Evolutionary conservation across 306 rosid species (phyloP), one percentile per base, ranked within the genome.

Genomic region (Prunus kanzakura): DNA sequence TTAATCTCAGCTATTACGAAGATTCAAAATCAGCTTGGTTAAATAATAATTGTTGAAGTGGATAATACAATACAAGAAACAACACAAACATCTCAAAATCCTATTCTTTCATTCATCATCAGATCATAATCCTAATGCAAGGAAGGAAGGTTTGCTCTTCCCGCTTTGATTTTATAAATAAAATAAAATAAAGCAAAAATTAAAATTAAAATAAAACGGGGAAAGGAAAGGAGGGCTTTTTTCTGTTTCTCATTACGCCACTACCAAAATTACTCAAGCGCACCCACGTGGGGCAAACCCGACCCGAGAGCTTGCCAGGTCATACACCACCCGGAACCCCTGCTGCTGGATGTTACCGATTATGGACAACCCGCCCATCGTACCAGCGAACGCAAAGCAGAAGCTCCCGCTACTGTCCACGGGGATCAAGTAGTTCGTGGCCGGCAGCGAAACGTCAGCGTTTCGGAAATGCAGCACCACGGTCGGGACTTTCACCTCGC

Each of bases 321-420:
- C 97, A 52, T 85, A 95, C 7, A 87, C 92, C 0, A 95, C 91
- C 78, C 97, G 93, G 14, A 92, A 90, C 10, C 99, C 99, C 83
- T 95, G 97, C 80, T 95, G 99, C 89, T 95, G 97, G 43, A 95
- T 95, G 79, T 95, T 95, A 0, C 99, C 99, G 15, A 95, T 82
- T 4, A 95, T 92, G n/a, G 99, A 89, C 80, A 95, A 78, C 6
- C 99, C 96, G 54, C 93, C 80, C 83, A 81, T 79, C 2, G 99
- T 92, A 6, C 91, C 99, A 3, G 99, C 99, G 70, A 95, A 92
- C 0, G 99, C 97, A 72, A 95, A 95, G 89, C 97, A 95, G 85
- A 92, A 95, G 27, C 75, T 91, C 0, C 97, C 99, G 46, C 85
- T 84, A 46, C 61, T 83, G 41, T 95, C 99, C 77, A 95, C 99